These are phyloP conservation scores for Diplodia corticola DNA, from an alignment of 2,329 filamentous ascomycete species.

Conservation along the genomic window DNA sequence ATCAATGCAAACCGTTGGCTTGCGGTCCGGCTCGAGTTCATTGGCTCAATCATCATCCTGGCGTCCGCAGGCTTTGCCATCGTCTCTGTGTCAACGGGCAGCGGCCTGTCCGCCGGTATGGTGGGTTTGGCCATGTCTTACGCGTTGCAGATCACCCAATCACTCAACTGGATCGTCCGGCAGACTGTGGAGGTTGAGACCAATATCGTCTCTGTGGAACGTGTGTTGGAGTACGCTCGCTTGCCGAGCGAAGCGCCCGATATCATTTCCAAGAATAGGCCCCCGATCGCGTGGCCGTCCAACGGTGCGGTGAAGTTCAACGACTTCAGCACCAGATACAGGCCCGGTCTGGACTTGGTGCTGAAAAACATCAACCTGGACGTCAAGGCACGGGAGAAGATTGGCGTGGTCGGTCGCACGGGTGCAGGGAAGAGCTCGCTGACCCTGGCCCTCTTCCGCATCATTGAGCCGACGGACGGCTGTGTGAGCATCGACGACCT, in stretches of 20 bases:
- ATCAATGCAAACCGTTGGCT: conserved; percentile 91
- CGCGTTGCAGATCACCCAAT: conserved; percentile 93
- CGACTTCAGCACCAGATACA: conserved; percentile 92
- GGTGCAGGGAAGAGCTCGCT: conserved; percentile 95
- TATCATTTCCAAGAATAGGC: conserved; percentile 82
- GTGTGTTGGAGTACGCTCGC: conserved; percentile 90
- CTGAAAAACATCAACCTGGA: conserved; percentile 88
- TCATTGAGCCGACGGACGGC: conserved; percentile 84
- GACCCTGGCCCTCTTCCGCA: conserved; percentile 88
- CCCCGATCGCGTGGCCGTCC: conserved; percentile 87
- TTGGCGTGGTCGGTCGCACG: conserved; percentile 93
- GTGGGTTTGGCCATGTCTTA: conserved; percentile 97
- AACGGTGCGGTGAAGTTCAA: conserved; percentile 86
- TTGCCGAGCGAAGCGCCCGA: conserved; percentile 93
- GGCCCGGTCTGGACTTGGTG: conserved; percentile 84
- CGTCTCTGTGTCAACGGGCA: conserved; percentile 71
- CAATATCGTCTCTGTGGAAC: conserved; percentile 98
- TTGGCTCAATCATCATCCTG: conserved; percentile 91
- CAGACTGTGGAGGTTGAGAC: conserved; percentile 99
- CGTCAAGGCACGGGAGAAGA: conserved; percentile 96
- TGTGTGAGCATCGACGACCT: conserved; percentile 86
- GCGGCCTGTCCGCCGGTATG: conserved; percentile 65
- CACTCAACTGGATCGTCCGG: conserved; percentile 97
- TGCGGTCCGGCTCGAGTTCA: conserved; percentile 90
- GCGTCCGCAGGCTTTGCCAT: conserved; percentile 80